A percentile compares a stretch with the other conserved stretches of the same genome.
phyloP scores from a whole-genome alignment of 768 basidiomycete genomes.

The Trichaptum fuscoviolaceum region DNA sequence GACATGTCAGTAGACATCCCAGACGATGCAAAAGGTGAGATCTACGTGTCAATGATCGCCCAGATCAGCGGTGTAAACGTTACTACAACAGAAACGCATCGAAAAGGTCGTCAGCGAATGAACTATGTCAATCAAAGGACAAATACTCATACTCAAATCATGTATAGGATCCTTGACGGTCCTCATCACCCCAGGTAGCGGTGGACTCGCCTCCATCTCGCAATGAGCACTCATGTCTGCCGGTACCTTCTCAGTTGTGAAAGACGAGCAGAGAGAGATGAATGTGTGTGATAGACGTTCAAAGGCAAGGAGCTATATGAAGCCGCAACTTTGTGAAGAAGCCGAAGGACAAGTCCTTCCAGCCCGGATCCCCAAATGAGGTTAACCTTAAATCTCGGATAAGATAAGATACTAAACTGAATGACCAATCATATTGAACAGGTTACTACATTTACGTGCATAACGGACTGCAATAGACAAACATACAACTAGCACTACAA shows the following conservation, averaged over 20 bases:
- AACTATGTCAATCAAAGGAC: not conserved
- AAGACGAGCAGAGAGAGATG: not conserved
- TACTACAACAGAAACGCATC: slow-evolving; percentile 16
- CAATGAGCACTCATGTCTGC: not conserved
- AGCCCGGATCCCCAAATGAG: too few relatives aligned
- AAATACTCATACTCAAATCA: slow-evolving; percentile 32
- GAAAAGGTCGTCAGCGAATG: not conserved
- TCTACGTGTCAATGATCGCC: slow-evolving; percentile 66
- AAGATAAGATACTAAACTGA: too few relatives aligned
- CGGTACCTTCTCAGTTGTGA: not conserved
- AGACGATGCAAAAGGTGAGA: slow-evolving; percentile 10
- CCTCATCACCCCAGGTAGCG: not conserved
- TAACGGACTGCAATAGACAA: too few relatives aligned
- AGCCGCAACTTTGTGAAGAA: not conserved
- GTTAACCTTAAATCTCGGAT: too few relatives aligned
- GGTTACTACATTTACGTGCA: too few relatives aligned
- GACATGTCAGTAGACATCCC: slow-evolving; percentile 3
- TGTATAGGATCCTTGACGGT: slow-evolving; percentile 36
- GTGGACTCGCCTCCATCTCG: not conserved
- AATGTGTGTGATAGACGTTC: not conserved
- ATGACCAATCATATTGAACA: too few relatives aligned
- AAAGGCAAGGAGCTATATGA: not conserved
- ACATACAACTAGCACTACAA: not conserved
- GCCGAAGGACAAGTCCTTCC: too few relatives aligned
- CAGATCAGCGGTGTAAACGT: slow-evolving; percentile 34